Evolutionary conservation across 129 eudicot species (phyloP), one percentile per base, ranked within the genome.

Genomic region (Flaveria sonorensis): DNA sequence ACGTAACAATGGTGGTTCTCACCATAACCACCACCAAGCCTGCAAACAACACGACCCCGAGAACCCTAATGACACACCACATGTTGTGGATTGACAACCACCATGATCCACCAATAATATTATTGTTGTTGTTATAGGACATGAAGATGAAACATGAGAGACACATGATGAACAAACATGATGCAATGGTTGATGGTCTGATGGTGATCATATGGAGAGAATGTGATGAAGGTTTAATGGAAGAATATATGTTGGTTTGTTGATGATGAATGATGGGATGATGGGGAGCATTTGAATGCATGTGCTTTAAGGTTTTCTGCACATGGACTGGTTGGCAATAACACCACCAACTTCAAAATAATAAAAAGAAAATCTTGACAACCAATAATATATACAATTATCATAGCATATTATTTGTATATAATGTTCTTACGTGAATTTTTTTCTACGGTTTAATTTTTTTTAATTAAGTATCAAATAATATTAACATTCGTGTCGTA

Each of bases 1-100:
- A 92, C 5, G 90, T 81, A 77, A 92, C 89, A 16, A 85, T 65
- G 56, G 92, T 87, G 57, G 97, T 84, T 76, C 87, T 79, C 20
- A 90, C 90, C 48, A 82, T 83, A 11, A 87, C 77, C 43, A 83
- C 70, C 20, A 88, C 40, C 72, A 77, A 72, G 16, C 78, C 56
- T 20, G 48, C 79, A 53, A 81, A 14, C 7, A 79, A 50, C 30
- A 85, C 32, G 15, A 64, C 70, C 14, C 71, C 83, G 1, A 70
- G 61, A 47, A 79, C 55, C 47, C 76, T 24, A 3, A 69, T 13
- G 6, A 53, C 19, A 1, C 36, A n/a, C 78, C 73, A 71, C 68
- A 63, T 73, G 67, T 72, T 55, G 48, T 51, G 56, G 16, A 24
- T 10, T 8, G 83, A 72, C 47, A 36, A 72, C 78, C 83, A 46